phyloP scores from a whole-genome alignment of 179 eudicot species.

The Pouteria campechiana region DNA sequence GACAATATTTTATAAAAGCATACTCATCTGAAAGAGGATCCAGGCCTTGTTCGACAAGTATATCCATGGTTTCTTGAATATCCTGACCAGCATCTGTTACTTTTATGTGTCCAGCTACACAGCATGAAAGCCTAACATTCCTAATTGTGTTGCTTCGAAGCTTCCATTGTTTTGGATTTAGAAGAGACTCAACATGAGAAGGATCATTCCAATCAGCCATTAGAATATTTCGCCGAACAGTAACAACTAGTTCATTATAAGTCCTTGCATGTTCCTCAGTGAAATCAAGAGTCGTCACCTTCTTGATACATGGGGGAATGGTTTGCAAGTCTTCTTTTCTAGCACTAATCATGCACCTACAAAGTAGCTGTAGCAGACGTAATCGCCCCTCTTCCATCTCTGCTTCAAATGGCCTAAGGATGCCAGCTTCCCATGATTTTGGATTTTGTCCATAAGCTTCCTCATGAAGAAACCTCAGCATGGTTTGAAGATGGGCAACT shows the following conservation, averaged over 20 bases:
- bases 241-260: constrained; percentile 88
- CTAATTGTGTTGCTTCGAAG: constrained; percentile 53
- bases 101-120: constrained; percentile 93
- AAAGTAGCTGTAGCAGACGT: constrained; percentile 67
- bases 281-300: constrained; percentile 50
- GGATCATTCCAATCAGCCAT: constrained; percentile 99
- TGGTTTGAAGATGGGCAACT: constrained; percentile 72
- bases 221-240: constrained; percentile 81
- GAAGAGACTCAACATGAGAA: constrained; percentile 87
- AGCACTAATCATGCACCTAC: constrained; percentile 95
- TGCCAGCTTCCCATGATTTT: constrained; percentile 79
- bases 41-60: constrained; percentile 56
- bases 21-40: constrained; percentile 63
- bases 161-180: constrained; percentile 93
- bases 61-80: constrained; percentile 97
- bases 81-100: constrained; percentile 73
- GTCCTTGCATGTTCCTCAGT: constrained; percentile 74
- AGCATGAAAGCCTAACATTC: constrained; percentile 90
- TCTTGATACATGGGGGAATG: constrained; percentile 89
- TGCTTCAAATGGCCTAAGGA: constrained; percentile 85
- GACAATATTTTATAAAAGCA: constrained; percentile 43
- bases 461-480: constrained; percentile 84
- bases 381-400: constrained; percentile 85
- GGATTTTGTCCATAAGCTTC: constrained; percentile 76
- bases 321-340: constrained; percentile 73